Conservation (phyloP, 108 stramenopile species). For the Skeletonema costatum region DNA sequence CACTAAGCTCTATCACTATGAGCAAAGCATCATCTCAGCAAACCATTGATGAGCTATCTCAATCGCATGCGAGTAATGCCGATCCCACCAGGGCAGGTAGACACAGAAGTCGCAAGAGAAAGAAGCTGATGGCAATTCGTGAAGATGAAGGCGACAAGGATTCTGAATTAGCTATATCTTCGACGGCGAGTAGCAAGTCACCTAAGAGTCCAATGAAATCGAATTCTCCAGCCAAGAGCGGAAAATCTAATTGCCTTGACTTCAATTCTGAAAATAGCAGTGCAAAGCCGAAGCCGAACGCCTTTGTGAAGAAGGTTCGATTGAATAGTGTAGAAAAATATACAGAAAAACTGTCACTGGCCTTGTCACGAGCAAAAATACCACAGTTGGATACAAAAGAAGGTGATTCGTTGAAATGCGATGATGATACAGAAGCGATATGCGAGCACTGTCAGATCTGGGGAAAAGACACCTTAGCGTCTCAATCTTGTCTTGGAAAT, state of each 20-base stretch:
- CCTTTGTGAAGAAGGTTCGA: conserved; percentile 2
- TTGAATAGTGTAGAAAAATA: conserved; percentile 16
- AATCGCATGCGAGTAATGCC: not conserved
- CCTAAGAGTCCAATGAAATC: not conserved
- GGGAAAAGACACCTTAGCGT: conserved; percentile 9
- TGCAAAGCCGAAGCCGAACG: not conserved
- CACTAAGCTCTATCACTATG: not conserved
- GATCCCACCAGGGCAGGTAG: conserved; percentile 29
- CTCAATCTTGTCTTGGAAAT: conserved; percentile 8
- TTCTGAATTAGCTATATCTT: not conserved
- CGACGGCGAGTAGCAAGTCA: not conserved
- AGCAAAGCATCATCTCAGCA: conserved; percentile 1
- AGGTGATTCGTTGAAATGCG: not conserved
- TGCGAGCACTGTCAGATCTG: conserved; percentile 15
- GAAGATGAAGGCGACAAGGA: conserved; percentile 2
- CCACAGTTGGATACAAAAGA: not conserved
- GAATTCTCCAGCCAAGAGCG: not conserved
- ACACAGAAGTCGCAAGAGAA: conserved; percentile 28
- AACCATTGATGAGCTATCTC: not conserved
- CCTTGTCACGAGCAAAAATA: conserved; percentile 29
- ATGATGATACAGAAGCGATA: not conserved
- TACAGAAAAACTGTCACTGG: conserved; percentile 28
- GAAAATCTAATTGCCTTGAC: conserved; percentile 21
- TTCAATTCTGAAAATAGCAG: conserved; percentile 14
- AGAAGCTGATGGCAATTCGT: not conserved